phyloP scores from a whole-genome alignment of 345 rosid genomes.

The Melaleuca quinquenervia region DNA sequence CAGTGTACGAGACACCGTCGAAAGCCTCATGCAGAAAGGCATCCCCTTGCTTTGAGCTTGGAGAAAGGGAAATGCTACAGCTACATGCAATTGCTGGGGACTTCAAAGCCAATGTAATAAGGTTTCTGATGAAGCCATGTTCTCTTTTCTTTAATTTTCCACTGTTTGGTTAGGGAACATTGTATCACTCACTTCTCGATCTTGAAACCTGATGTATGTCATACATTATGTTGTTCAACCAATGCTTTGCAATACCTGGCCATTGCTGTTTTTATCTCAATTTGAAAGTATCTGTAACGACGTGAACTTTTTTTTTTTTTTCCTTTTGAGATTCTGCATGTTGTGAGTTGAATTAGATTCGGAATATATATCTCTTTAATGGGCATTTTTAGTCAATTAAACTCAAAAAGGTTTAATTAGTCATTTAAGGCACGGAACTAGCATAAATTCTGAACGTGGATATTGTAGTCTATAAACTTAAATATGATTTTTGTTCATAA shows the following conservation, averaged over 20 bases:
- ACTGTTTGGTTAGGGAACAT: background rate
- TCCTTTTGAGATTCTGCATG: background rate
- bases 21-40: background rate
- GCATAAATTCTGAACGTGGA: background rate
- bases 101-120: background rate
- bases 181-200: background rate
- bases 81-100: background rate
- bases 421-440: background rate
- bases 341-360: background rate
- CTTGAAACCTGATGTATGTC: background rate
- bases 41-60: background rate
- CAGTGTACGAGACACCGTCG: slow-evolving; percentile 8
- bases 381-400: background rate
- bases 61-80: background rate
- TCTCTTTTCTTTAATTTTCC: background rate
- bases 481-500: background rate
- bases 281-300: background rate
- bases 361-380: too few relatives aligned
- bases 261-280: background rate
- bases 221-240: background rate
- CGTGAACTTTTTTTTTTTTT: background rate
- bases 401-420: background rate
- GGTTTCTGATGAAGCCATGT: background rate
- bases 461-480: background rate
- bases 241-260: background rate